phyloP scores from a whole-genome alignment of 192 early-diverging fungal genomes.

The Endogone sp. region DNA sequence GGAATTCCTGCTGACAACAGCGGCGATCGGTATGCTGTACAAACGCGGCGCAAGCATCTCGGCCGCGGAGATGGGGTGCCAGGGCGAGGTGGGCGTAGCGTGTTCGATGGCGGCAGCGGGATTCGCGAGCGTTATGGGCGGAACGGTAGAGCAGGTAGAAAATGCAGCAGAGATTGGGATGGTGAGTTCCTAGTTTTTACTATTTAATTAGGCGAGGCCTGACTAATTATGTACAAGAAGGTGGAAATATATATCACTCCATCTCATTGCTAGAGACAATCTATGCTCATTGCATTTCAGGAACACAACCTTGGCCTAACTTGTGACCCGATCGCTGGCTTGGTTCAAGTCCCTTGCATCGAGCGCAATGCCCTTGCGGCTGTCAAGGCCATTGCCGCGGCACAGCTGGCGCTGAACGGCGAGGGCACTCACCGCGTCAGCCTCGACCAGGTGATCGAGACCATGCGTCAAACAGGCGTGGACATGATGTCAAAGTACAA shows the following conservation, averaged over 20 bases:
- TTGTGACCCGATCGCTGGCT: slow-evolving; percentile 86
- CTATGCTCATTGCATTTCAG: not conserved
- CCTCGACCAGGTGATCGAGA: slow-evolving; percentile 94
- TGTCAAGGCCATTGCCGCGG: slow-evolving; percentile 94
- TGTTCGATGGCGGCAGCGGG: slow-evolving; percentile 96
- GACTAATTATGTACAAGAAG: too few relatives aligned
- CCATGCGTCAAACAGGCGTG: slow-evolving; percentile 88
- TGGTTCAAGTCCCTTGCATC: slow-evolving; percentile 96
- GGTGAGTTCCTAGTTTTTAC: slow-evolving; percentile 50
- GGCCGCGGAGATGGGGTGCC: slow-evolving; percentile 94
- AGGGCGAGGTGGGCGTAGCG: slow-evolving; percentile 96
- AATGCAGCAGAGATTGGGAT: slow-evolving; percentile 98
- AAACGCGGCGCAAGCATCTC: slow-evolving; percentile 93
- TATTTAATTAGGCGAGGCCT: too few relatives aligned
- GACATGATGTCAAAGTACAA: slow-evolving; percentile 98
- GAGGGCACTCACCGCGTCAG: slow-evolving; percentile 87
- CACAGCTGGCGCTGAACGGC: slow-evolving; percentile 93
- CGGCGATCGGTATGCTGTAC: slow-evolving; percentile 96
- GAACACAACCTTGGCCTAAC: slow-evolving; percentile 82
- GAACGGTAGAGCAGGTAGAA: slow-evolving; percentile 82
- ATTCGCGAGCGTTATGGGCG: slow-evolving; percentile 96
- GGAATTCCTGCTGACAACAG: slow-evolving; percentile 89
- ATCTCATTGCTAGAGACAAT: too few relatives aligned
- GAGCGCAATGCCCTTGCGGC: slow-evolving; percentile 93
- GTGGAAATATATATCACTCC: too few relatives aligned